These are phyloP conservation scores for Pythium aquatile DNA, from an alignment of 352 stramenopile species.

Conservation along the genomic window DNA sequence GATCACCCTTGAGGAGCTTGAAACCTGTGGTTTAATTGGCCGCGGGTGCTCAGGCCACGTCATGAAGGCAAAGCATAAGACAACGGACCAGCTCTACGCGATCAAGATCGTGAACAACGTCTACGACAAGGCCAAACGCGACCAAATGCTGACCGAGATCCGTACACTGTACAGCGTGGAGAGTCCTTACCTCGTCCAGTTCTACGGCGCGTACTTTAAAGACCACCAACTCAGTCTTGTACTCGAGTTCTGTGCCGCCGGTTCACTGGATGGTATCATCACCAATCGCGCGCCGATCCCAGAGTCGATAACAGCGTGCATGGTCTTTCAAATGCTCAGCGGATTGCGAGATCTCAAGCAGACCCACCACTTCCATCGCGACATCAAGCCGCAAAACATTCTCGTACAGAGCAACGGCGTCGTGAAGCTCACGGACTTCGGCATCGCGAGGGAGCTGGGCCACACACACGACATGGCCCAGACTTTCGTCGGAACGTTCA, in stretches of 20 bases:
- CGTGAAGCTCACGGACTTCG: constrained; percentile 86
- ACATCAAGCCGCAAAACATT: constrained; percentile 94
- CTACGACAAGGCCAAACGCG: constrained; percentile 70
- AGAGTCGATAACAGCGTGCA: constrained; percentile 49
- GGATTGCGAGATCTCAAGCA: constrained; percentile 63
- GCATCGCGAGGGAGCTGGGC: constrained; percentile 60
- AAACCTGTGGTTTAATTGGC: constrained; percentile 50
- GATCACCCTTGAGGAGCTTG: constrained; percentile 52
- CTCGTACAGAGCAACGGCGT: constrained; percentile 75
- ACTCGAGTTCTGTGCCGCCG: constrained; percentile 60
- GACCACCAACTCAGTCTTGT: constrained; percentile 69
- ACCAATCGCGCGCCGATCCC: constrained; percentile 27
- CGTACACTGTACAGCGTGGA: constrained; percentile 71
- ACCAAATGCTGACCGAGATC: constrained; percentile 80
- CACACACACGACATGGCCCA: constrained; percentile 76
- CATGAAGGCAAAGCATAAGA: constrained; percentile 46
- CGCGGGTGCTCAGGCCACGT: constrained; percentile 67
- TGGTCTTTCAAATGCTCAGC: constrained; percentile 59
- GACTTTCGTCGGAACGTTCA: constrained; percentile 90
- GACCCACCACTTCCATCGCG: constrained; percentile 87
- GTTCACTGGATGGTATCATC: constrained; percentile 58
- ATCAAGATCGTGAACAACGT: constrained; percentile 78
- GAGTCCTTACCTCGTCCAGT: constrained; percentile 61
- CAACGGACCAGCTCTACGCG: constrained; percentile 42
- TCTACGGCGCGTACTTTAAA: constrained; percentile 72